phyloP scores from a whole-genome alignment of 768 basidiomycete species.

The Naganishia friedmannii region DNA sequence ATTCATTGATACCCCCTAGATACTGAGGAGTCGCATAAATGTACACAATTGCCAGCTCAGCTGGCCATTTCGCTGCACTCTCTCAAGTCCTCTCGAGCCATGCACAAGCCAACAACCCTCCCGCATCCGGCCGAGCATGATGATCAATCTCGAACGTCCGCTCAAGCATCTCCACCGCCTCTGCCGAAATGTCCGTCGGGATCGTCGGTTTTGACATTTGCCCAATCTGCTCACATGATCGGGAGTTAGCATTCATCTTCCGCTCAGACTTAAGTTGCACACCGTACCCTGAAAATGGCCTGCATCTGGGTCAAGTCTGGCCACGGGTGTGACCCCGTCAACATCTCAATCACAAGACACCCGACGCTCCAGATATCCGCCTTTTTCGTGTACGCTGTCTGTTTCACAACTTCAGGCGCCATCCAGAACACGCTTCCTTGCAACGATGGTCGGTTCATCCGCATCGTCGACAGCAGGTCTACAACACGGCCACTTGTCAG shows the following conservation, averaged over 20 bases:
- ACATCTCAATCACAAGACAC: conserved; percentile 92
- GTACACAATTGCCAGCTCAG: neutral
- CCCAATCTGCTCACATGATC: conserved; percentile 70
- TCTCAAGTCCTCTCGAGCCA: conserved; percentile 58
- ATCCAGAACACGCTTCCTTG: conserved; percentile 99
- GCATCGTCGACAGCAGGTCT: conserved; percentile 57
- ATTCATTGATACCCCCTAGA: no score
- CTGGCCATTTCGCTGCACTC: neutral
- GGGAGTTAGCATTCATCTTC: neutral
- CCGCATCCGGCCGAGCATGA: conserved; percentile 72
- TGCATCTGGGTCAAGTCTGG: conserved; percentile 97
- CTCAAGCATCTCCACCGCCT: conserved; percentile 80
- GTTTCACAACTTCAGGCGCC: conserved; percentile 98
- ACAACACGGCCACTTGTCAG: neutral
- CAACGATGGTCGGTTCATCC: conserved; percentile 81
- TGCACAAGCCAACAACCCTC: conserved; percentile 67
- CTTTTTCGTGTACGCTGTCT: conserved; percentile 83
- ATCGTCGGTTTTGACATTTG: conserved; percentile 81
- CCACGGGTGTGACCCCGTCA: conserved; percentile 93
- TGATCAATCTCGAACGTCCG: conserved; percentile 87
- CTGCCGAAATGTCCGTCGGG: conserved; percentile 83
- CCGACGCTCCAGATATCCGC: conserved; percentile 97
- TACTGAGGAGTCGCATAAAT: no score
- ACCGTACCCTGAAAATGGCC: conserved; percentile 85
- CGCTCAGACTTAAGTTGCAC: conserved; percentile 34